Evolutionary conservation across 1,284 basidiomycete species (phyloP).

Genomic region (Cutaneotrichosporon mucoides): DNA sequence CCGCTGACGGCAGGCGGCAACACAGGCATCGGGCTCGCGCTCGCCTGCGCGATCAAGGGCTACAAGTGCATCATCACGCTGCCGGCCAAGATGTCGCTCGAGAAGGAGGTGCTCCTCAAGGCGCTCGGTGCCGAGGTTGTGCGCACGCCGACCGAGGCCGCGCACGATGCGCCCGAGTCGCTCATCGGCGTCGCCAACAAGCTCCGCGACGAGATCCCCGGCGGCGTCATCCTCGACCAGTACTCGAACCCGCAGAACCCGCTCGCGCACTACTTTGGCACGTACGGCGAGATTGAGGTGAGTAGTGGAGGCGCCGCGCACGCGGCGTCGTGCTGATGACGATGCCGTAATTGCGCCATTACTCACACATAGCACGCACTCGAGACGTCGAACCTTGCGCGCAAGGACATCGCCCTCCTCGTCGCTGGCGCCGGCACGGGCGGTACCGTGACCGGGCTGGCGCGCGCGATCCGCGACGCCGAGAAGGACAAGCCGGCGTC

Average conservation of each 20-base stretch:
- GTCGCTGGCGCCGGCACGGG: constrained; percentile 92
- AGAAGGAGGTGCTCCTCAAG: constrained; percentile 88
- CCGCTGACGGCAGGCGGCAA: constrained; percentile 1
- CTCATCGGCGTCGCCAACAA: constrained; percentile 83
- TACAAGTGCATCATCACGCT: constrained; percentile 75
- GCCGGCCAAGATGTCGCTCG: constrained; percentile 94
- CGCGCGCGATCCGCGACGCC: constrained; percentile 70
- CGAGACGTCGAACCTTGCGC: constrained; percentile 39
- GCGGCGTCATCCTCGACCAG: constrained; percentile 89
- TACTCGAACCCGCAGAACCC: constrained; percentile 73
- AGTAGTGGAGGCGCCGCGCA: constrained; percentile 8
- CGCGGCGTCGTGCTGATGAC: not conserved
- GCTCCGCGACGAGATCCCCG: constrained; percentile 72
- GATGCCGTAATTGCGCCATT: constrained; percentile 32
- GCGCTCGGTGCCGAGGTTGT: constrained; percentile 91
- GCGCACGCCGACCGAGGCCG: constrained; percentile 66
- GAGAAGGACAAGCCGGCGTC: constrained; percentile 20
- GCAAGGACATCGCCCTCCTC: constrained; percentile 69
- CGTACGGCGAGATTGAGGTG: constrained; percentile 81
- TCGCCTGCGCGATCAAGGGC: constrained; percentile 68
- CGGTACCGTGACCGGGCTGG: constrained; percentile 85
- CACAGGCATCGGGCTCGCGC: constrained; percentile 80
- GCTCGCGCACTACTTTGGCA: constrained; percentile 78
- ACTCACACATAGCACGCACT: constrained; percentile 36
- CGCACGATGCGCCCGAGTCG: constrained; percentile 60